phyloP scores from a whole-genome alignment of 805 yeast species.

The Grigorovia transvaalensis region DNA sequence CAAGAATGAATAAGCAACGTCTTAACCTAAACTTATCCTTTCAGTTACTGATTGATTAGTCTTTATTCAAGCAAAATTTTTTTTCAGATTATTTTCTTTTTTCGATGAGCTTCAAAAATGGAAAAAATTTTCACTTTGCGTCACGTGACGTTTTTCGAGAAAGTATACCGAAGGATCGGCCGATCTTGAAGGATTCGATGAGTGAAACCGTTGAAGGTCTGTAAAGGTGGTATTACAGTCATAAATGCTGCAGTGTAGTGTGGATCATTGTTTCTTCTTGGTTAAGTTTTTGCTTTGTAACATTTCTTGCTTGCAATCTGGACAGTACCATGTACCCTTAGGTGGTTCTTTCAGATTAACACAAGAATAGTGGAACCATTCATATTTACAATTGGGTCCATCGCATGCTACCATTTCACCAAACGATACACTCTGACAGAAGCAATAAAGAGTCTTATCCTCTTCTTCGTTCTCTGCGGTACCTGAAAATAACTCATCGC shows the following conservation, averaged over 20 bases:
- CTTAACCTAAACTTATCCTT: too few species aligned
- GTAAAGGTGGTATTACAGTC: too few species aligned
- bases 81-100: neutral
- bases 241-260: too few species aligned
- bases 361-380: constrained; percentile 96
- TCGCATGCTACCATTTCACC: constrained; percentile 98
- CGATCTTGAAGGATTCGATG: too few species aligned
- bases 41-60: neutral
- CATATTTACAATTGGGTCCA: constrained; percentile 74
- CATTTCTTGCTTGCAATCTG: constrained; percentile 50
- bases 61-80: neutral
- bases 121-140: constrained; percentile 2
- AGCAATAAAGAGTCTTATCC: constrained; percentile 69
- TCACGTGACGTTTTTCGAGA: neutral
- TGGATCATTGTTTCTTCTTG: constrained; percentile 8
- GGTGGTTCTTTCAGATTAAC: constrained; percentile 87
- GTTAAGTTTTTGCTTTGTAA: constrained; percentile 22
- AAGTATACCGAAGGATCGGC: too few species aligned
- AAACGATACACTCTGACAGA: constrained; percentile 86
- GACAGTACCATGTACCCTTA: constrained; percentile 89
- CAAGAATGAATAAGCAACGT: neutral
- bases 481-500: constrained; percentile 29
- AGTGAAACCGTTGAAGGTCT: too few species aligned
- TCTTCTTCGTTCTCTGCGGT: constrained; percentile 37
- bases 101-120: constrained; percentile 2